Percentiles rank a stretch among this genome's conserved stretches.
phyloP scores from a whole-genome alignment of 2,329 filamentous ascomycete genomes.

The Fonsecaea pedrosoi region DNA sequence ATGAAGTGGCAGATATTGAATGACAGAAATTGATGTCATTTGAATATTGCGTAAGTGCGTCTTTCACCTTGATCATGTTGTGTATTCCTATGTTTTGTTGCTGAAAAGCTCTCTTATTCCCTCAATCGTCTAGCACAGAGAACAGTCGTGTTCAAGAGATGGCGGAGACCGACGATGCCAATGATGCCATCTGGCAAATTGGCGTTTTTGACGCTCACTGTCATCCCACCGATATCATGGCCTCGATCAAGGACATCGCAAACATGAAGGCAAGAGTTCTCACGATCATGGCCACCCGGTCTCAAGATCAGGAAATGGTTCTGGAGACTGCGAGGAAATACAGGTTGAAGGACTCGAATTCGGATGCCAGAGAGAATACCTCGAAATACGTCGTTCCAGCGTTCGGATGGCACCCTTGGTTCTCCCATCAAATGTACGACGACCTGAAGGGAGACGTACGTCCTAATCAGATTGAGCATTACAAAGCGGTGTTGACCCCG shows the following conservation, averaged over 20 bases:
- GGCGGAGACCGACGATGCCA: neutral
- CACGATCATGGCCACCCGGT: conserved; percentile 68
- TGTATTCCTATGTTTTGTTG: neutral
- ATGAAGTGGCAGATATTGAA: neutral
- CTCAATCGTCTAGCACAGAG: neutral
- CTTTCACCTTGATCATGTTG: neutral
- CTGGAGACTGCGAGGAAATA: conserved; percentile 53
- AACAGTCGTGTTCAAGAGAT: neutral
- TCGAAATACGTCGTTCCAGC: conserved; percentile 62
- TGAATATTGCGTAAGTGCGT: neutral
- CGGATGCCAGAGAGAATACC: conserved; percentile 24
- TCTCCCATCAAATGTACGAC: conserved; percentile 66
- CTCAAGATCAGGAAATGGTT: conserved; percentile 67
- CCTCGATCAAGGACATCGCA: conserved; percentile 60
- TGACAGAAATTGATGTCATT: neutral
- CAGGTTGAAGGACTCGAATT: conserved; percentile 14
- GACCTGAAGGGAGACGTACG: conserved; percentile 43
- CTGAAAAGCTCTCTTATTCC: neutral
- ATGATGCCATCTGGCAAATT: conserved; percentile 57
- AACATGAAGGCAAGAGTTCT: conserved; percentile 64
- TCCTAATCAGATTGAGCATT: conserved; percentile 56
- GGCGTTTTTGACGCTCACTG: conserved; percentile 71
- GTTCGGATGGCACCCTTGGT: conserved; percentile 74
- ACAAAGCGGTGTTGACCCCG: conserved; percentile 61
- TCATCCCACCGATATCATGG: conserved; percentile 70